phyloP scores from a whole-genome alignment of 2,329 filamentous ascomycete genomes.

The Sarocladium strictum region DNA sequence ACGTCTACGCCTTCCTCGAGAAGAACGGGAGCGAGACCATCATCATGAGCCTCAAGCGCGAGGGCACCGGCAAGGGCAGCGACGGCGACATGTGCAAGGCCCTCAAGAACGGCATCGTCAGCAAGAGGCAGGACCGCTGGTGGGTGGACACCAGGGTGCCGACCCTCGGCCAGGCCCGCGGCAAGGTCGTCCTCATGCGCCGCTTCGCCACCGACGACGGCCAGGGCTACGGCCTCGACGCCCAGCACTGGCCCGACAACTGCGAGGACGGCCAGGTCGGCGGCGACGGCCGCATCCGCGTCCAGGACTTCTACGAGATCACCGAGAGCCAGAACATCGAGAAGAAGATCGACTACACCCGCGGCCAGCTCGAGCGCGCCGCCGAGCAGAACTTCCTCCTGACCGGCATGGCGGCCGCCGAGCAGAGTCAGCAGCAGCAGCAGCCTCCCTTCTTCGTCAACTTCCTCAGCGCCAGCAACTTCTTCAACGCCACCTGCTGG shows the following conservation, averaged over 20 bases:
- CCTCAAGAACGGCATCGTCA: constrained; percentile 66
- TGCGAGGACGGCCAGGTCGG: constrained; percentile 66
- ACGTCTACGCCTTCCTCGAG: constrained; percentile 69
- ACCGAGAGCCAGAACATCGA: constrained; percentile 67
- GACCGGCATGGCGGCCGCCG: constrained; percentile 22
- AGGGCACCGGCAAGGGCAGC: constrained; percentile 74
- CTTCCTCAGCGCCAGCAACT: constrained; percentile 86
- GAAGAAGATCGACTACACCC: constrained; percentile 70
- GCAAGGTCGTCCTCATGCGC: constrained; percentile 77
- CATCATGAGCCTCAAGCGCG: constrained; percentile 83
- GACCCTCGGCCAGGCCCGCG: constrained; percentile 69
- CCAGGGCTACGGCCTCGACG: constrained; percentile 54
- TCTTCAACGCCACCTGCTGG: constrained; percentile 90
- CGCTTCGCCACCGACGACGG: constrained; percentile 64
- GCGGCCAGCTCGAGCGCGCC: constrained; percentile 71
- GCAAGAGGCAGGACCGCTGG: constrained; percentile 56
- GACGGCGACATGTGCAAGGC: constrained; percentile 74
- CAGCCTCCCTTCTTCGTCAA: constrained; percentile 76
- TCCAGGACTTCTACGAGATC: constrained; percentile 95
- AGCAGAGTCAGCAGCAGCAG: constrained; percentile 18
- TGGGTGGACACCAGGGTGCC: constrained; percentile 74
- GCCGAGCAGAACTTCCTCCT: constrained; percentile 43
- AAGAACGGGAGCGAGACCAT: constrained; percentile 75
- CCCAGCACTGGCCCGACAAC: constrained; percentile 77
- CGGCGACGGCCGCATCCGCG: constrained; percentile 62